Conservation (phyloP, 73 alveolate genomes). For the Effrenium voratum region DNA sequence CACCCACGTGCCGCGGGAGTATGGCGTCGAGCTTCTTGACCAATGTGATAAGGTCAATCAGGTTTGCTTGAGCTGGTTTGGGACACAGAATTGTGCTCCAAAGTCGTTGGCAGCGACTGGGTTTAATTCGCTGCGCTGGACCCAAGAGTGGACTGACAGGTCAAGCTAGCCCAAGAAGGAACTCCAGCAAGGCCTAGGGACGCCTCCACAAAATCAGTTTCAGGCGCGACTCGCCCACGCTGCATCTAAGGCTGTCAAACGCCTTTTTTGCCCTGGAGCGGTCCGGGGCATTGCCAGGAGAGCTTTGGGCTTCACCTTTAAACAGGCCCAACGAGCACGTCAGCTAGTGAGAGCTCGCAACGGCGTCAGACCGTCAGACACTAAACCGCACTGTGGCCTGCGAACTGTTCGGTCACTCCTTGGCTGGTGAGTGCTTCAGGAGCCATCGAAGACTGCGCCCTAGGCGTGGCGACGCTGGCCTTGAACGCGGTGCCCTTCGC, state of each 20-base stretch:
- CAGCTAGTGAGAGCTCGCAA: not conserved
- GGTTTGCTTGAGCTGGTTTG: not conserved
- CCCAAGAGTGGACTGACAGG: no score
- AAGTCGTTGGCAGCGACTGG: no score
- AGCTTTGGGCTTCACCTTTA: not conserved
- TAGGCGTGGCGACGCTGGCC: constrained; percentile 65
- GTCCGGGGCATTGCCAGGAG: constrained; percentile 83
- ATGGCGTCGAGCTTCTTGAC: constrained; percentile 50
- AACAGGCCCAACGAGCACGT: not conserved
- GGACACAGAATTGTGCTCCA: no score
- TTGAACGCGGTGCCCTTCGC: constrained; percentile 78
- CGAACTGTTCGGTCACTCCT: not conserved
- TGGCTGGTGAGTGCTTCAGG: not conserved
- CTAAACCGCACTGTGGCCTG: not conserved
- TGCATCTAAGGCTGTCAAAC: constrained; percentile 47
- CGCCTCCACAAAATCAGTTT: no score
- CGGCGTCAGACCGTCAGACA: not conserved
- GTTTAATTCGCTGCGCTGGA: no score
- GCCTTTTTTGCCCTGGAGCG: constrained; percentile 72
- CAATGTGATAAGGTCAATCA: not conserved
- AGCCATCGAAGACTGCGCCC: constrained; percentile 80
- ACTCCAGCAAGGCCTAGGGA: no score
- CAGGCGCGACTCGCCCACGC: no score
- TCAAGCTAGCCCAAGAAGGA: no score
- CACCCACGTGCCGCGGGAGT: constrained; percentile 86